Percentiles rank a stretch among this genome's conserved stretches.
Conservation (phyloP, 2,329 filamentous ascomycete genomes). For the Microdochium nivale region DNA sequence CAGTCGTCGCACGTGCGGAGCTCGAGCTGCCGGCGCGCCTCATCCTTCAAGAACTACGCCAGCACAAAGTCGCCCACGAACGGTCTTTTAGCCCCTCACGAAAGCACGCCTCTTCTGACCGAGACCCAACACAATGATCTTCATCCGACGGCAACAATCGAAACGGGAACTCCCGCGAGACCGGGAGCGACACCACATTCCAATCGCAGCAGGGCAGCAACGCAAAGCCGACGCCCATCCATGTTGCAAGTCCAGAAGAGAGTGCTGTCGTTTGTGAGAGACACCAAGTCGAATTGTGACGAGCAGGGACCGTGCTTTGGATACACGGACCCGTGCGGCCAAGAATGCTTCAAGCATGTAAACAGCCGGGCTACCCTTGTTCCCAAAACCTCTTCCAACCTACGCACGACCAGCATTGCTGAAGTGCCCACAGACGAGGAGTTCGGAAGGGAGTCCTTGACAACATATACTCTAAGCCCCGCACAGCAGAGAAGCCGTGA, state of each 20-base stretch:
- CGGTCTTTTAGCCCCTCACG: constrained; percentile 17
- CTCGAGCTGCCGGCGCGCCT: constrained; percentile 9
- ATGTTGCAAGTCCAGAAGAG: constrained; percentile 45
- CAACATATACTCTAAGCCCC: constrained; percentile 11
- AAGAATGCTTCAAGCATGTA: constrained; percentile 56
- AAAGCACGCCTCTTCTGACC: constrained; percentile 41
- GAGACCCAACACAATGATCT: neutral
- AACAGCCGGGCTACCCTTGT: constrained; percentile 25
- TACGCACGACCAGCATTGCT: constrained; percentile 30
- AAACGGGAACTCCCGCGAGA: constrained; percentile 3
- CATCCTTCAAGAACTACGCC: constrained; percentile 5
- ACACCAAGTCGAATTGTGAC: constrained; percentile 55
- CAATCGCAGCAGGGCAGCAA: constrained; percentile 17
- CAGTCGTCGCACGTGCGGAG: constrained; percentile 15
- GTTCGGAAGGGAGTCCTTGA: constrained; percentile 2
- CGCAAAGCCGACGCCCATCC: constrained; percentile 38
- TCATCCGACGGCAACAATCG: neutral
- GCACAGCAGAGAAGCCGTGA: constrained; percentile 15
- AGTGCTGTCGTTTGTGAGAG: constrained; percentile 57
- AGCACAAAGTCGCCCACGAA: constrained; percentile 5
- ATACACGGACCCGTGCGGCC: constrained; percentile 56
- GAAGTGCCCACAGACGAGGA: constrained; percentile 5
- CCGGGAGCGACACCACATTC: constrained; percentile 4
- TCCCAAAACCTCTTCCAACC: constrained; percentile 24
- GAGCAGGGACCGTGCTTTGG: constrained; percentile 53